These are phyloP conservation scores for Protomyces macrosporus DNA, from an alignment of 1,139 yeast species.

Conservation along the genomic window DNA sequence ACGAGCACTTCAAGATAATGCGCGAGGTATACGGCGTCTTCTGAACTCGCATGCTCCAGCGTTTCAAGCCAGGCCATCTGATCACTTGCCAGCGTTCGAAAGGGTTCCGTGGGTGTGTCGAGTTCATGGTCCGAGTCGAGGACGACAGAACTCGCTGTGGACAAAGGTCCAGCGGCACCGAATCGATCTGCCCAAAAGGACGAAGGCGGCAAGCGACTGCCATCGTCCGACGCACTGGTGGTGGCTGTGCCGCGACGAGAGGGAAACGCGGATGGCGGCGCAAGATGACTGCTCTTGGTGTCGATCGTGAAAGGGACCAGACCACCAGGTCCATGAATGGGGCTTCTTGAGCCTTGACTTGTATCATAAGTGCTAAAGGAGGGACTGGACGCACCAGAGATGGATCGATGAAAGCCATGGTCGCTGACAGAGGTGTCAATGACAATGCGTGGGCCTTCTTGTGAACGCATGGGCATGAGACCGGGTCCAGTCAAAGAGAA, in stretches of 20 bases:
- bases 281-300: neutral
- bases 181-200: slow-evolving; percentile 23
- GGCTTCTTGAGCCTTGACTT: neutral
- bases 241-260: neutral
- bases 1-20: slow-evolving; percentile 3
- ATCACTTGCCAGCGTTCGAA: slow-evolving; percentile 1
- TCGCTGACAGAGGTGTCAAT: neutral
- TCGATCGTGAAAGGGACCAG: neutral
- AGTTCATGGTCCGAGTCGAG: neutral
- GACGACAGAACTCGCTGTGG: slow-evolving; percentile 1
- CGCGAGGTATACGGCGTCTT: slow-evolving; percentile 7
- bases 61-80: slow-evolving; percentile 2
- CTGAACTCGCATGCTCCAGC: slow-evolving; percentile 4
- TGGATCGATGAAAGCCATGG: neutral
- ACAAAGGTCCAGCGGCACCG: slow-evolving; percentile 1
- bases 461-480: neutral
- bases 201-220: slow-evolving; percentile 4
- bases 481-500: neutral
- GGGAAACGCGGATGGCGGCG: neutral
- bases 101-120: neutral
- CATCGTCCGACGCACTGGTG: neutral
- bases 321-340: neutral
- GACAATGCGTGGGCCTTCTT: neutral
- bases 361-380: neutral
- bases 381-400: neutral